These are phyloP conservation scores for Ogataea paraovalis DNA, from an alignment of 805 yeast genomes.

Conservation along the genomic window DNA sequence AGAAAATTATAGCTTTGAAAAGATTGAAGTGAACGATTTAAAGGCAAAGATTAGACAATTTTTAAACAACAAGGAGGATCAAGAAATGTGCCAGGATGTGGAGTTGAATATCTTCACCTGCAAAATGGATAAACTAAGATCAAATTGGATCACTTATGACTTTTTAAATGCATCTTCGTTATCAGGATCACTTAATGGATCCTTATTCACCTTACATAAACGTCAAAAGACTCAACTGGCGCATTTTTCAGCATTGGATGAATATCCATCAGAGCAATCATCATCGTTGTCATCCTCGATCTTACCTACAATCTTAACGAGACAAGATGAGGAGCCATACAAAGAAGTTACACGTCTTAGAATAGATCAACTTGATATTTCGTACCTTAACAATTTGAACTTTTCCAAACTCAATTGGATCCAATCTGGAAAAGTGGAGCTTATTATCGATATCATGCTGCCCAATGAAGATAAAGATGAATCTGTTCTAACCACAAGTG, in stretches of 20 bases:
- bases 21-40: constrained; percentile 49
- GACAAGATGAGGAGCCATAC: constrained; percentile 39
- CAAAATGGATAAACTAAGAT: constrained; percentile 57
- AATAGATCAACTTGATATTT: constrained; percentile 35
- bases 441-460: constrained; percentile 67
- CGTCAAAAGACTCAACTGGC: constrained; percentile 54
- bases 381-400: constrained; percentile 21
- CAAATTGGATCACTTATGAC: constrained; percentile 57
- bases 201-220: constrained; percentile 73
- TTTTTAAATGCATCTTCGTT: constrained; percentile 66
- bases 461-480: constrained; percentile 45
- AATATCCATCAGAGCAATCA: constrained; percentile 6
- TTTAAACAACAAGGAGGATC: constrained; percentile 9
- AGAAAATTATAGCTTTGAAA: constrained; percentile 35
- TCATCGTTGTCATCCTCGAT: constrained; percentile 2
- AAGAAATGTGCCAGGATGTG: constrained; percentile 32
- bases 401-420: constrained; percentile 64
- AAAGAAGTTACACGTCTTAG: constrained; percentile 46
- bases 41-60: constrained; percentile 28
- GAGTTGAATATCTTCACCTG: constrained; percentile 60
- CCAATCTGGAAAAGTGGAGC: constrained; percentile 63
- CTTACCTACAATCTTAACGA: constrained; percentile 21
- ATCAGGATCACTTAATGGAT: constrained; percentile 70
- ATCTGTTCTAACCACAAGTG: constrained; percentile 12
- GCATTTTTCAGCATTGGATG: constrained; percentile 34